Base-by-base conservation (phyloP, 805 yeast species). In the Scheffersomyces ergatensis region DNA sequence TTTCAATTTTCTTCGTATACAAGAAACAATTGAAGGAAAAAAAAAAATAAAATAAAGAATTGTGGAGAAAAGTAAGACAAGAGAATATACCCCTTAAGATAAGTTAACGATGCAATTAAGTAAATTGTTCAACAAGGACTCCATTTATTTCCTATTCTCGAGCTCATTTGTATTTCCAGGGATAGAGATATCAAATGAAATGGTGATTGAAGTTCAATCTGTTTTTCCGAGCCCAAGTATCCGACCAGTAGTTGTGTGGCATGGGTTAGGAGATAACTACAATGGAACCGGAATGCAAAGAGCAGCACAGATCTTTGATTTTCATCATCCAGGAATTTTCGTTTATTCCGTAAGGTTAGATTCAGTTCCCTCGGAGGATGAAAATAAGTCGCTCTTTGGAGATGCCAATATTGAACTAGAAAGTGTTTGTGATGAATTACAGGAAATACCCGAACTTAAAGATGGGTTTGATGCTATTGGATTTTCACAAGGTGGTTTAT, bases 401-500 rank as follows among this genome's bases (percentile, higher is more conserved):
- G 76, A 77, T 47, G 70, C 82, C 18, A 76, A 76, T 47, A 65
- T 62, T 4, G 80, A 85, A 50, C 51, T 86, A 2, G 73, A 70
- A 1, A 43, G 46, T 4, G 88, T 76, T 0, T 85, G 90, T 56
- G 69, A 69, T 5, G 77, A 78, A 44, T 54, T 86, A n/a, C 38
- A 55, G 0, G 49, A 49, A 1, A 65, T 76, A 1, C 63, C 78
- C 0, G 77, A 73, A 40, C 62, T 85, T 6, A 31, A 42, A 2
- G 41, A 60, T 25, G 90, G 90, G 0, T 82, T 85, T 53, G 82
- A 84, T 55, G 86, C 82, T 5, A 70, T 86, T 31, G 95, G 95
- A 4, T 82, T 83, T 49, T 84, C 92, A 0, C 95, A 86, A 55
- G 95, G 95, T 31, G 95, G 95, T 0, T 60, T 86, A n/a, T 80